These are phyloP conservation scores for Naganishia liquefaciens DNA, from an alignment of 1,284 basidiomycete species.

Conservation along the genomic window DNA sequence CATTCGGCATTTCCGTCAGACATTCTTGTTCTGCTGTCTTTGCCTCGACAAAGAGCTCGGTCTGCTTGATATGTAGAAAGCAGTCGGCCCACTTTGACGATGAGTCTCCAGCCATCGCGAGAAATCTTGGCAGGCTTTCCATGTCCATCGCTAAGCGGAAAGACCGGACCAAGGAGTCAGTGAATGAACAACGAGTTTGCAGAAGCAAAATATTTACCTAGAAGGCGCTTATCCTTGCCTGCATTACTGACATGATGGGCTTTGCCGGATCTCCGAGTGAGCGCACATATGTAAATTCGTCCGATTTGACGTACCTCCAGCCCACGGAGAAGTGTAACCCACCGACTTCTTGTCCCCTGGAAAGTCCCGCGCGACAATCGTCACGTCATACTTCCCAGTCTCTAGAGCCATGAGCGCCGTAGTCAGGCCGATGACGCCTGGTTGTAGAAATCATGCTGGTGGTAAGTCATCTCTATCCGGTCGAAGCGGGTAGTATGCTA, in stretches of 20 bases:
- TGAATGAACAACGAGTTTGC: background rate
- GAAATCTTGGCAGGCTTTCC: constrained; percentile 21
- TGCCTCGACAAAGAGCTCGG: constrained; percentile 30
- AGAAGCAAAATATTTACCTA: background rate
- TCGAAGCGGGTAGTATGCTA: background rate
- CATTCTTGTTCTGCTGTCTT: constrained; percentile 26
- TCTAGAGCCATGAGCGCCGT: constrained; percentile 22
- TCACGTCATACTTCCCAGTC: constrained; percentile 55
- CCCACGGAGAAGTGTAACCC: constrained; percentile 65
- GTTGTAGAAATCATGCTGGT: background rate
- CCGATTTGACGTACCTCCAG: constrained; percentile 52
- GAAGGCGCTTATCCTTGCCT: constrained; percentile 23
- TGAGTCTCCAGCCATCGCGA: constrained; percentile 17
- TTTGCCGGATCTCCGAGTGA: background rate
- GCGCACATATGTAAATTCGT: background rate
- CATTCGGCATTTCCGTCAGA: constrained; percentile 28
- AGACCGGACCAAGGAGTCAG: background rate
- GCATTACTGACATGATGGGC: constrained; percentile 31
- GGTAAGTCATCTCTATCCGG: too few species aligned
- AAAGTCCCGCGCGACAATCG: constrained; percentile 63
- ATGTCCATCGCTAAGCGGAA: constrained; percentile 24
- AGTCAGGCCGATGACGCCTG: constrained; percentile 31
- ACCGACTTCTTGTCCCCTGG: constrained; percentile 62
- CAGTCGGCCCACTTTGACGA: constrained; percentile 12
- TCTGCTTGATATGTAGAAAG: constrained; percentile 26